These are phyloP conservation scores for Blepharisma stoltei DNA, from an alignment of 73 alveolate genomes.

Conservation along the genomic window DNA sequence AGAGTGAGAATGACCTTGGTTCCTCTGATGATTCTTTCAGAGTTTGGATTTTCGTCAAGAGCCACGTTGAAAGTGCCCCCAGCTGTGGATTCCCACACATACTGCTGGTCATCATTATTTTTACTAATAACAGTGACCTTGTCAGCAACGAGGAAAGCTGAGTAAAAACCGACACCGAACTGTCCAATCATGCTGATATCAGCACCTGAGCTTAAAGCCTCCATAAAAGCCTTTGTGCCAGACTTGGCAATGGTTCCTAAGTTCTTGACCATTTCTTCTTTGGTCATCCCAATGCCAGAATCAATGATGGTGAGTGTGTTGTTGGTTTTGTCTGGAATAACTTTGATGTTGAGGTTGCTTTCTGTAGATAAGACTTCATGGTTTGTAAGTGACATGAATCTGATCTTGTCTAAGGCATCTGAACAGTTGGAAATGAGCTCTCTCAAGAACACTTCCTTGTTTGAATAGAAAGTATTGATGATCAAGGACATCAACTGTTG, in stretches of 20 bases:
- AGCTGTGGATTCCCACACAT: constrained; percentile 99
- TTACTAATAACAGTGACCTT: constrained; percentile 93
- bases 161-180: constrained; percentile 99
- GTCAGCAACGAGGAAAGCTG: constrained; percentile 98
- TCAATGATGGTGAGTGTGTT: constrained; percentile 96
- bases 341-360: constrained; percentile 91
- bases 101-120: constrained; percentile 92
- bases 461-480: constrained; percentile 99
- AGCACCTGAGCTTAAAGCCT: constrained; percentile 97
- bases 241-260: constrained; percentile 99
- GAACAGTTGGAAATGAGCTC: constrained; percentile 99
- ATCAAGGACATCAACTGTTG: constrained; percentile 96
- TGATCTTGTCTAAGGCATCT: constrained; percentile 99
- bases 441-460: constrained; percentile 98
- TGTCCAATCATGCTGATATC: constrained; percentile 99
- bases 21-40: constrained; percentile 89
- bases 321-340: constrained; percentile 98
- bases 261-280: constrained; percentile 97
- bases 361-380: constrained; percentile 89
- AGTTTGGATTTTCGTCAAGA: constrained; percentile 73
- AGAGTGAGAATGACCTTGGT: constrained; percentile 92
- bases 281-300: constrained; percentile 99
- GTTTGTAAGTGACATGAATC: constrained; percentile 97
- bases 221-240: constrained; percentile 99
- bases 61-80: constrained; percentile 95